Base-by-base conservation (phyloP, 2,329 filamentous ascomycete species). In the Alternaria dauci region DNA sequence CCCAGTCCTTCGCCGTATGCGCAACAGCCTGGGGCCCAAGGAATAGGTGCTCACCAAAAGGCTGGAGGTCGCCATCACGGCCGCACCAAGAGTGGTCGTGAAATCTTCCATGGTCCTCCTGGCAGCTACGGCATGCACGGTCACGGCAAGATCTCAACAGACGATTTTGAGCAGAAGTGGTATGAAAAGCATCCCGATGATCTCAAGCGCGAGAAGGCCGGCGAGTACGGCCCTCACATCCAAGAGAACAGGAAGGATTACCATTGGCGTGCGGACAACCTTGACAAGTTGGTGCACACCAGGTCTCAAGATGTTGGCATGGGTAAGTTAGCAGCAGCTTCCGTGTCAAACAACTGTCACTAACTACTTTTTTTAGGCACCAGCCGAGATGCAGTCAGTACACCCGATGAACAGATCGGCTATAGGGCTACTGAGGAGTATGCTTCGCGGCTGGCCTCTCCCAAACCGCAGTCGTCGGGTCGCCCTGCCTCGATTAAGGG, bases 41-140 rank as follows among this genome's bases (percentile, higher is more conserved):
- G 82, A 39, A 78, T 85, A 71, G 84, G 84, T 34, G 86, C 85
- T 73, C 84, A 83, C 73, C 84, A 87, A 74, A 84, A 75, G 75
- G 78, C 62, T 66, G 79, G 68, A 50, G 80, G 67, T 48, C 91
- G 94, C 73, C 82, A 85, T 63, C 81, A 84, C 59, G 76, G 79
- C 54, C 89, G 93, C 64, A 92, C 87, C 79, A 88, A 86, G 61
- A 96, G 92, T 77, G 87, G 86, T 48, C 86, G 89, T 56, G 91
- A 89, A 62, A 81, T 90, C 36, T 90, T 89, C 69, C 83, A 88
- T 38, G 86, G 87, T 26, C 94, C 94, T 1, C 91, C 93, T 4
- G 94, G 93, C 59, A 97, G 93, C 81, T 98, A 98, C 73, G 94
- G 94, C 63, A 87, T 97, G 56, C 94, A 96, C 72, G 93, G 94